These are phyloP conservation scores for Wallacemonas sp. DNA, from an alignment of 208 protist genomes.

Conservation along the genomic window DNA sequence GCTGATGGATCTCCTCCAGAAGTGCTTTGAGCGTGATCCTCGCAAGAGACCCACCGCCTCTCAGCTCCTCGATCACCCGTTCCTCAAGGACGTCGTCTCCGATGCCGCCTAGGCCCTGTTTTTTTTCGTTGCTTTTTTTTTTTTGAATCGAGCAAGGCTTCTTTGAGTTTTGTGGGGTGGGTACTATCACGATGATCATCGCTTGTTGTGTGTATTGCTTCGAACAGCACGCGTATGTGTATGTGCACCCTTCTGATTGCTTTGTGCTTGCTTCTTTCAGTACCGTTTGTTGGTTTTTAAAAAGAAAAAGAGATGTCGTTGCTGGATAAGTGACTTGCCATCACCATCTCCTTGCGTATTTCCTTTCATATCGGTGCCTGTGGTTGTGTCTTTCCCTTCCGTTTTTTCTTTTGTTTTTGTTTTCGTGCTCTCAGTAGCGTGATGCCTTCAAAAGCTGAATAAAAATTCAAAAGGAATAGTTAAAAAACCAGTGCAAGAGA, in stretches of 20 bases:
- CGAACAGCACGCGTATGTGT: too few relatives aligned
- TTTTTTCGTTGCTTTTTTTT: too few relatives aligned
- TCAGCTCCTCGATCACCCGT: constrained; percentile 73
- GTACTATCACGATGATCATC: too few relatives aligned
- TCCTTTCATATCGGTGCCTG: neutral
- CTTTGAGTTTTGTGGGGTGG: too few relatives aligned
- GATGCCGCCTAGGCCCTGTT: constrained; percentile 7
- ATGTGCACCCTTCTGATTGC: neutral
- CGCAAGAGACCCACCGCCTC: constrained; percentile 61
- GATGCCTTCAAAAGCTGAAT: neutral
- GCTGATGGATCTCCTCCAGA: constrained; percentile 73
- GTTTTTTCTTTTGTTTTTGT: neutral
- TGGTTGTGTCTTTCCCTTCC: neutral
- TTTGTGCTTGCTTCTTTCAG: neutral
- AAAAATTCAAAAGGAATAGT: neutral
- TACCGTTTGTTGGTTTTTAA: neutral
- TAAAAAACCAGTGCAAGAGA: neutral
- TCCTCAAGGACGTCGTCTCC: constrained; percentile 38
- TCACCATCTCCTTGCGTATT: too few relatives aligned
- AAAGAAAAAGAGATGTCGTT: too few relatives aligned
- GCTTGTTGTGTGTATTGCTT: too few relatives aligned
- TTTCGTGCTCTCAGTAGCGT: neutral
- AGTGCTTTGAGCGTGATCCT: constrained; percentile 85
- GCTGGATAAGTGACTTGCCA: too few relatives aligned
- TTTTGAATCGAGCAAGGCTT: too few relatives aligned